phyloP scores from a whole-genome alignment of 176 grass and related monocot genomes.

The Triticum timopheevii region DNA sequence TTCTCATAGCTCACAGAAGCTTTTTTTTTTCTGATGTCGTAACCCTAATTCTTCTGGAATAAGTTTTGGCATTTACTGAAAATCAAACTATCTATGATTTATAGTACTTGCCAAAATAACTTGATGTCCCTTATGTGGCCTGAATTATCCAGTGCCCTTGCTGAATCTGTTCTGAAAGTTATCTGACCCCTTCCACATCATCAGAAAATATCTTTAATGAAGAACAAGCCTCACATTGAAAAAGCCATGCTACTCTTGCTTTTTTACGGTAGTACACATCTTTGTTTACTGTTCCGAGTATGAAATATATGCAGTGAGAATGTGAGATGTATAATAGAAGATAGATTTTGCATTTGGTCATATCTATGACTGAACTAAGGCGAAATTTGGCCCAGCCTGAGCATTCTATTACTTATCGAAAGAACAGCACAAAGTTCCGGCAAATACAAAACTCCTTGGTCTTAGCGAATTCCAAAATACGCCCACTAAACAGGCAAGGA shows the following conservation, averaged over 20 bases:
- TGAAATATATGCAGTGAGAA: too few species aligned
- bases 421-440: too few species aligned
- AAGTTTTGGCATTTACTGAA: neutral
- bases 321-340: too few species aligned
- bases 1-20: neutral
- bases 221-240: neutral
- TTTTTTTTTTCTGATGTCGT: neutral
- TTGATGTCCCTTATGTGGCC: neutral
- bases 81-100: neutral
- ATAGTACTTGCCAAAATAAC: neutral
- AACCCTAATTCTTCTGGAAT: neutral
- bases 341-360: too few species aligned
- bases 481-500: too few species aligned
- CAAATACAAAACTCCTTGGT: too few species aligned
- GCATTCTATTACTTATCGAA: neutral
- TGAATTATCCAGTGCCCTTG: neutral
- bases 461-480: too few species aligned
- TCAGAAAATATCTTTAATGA: neutral
- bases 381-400: too few species aligned
- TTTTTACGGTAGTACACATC: too few species aligned
- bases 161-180: neutral
- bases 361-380: too few species aligned
- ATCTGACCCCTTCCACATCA: neutral
- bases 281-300: too few species aligned
- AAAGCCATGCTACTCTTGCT: too few species aligned